Base-by-base conservation (phyloP, 2,329 filamentous ascomycete genomes). In the Stachybotrys chlorohalonatus region DNA sequence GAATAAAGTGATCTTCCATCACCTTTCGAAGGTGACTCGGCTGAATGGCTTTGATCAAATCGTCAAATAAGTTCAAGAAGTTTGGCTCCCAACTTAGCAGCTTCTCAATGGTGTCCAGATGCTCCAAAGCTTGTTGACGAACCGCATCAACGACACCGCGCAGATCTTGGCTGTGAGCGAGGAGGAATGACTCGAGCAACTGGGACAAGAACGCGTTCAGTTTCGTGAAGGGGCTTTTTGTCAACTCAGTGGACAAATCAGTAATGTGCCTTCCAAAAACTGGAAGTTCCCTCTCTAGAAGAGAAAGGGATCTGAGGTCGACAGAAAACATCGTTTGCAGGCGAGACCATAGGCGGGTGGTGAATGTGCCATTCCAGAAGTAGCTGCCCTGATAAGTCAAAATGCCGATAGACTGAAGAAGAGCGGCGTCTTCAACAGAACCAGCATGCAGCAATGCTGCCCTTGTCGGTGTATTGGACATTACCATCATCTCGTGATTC, bases 261-360 rank as follows among this genome's bases (percentile, higher is more conserved):
- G 78, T 70, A 31, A 87, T 61, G 54, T 82, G 77, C 49, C 75
- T 75, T 9, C 81, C 82, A 56, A 89, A 71, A 3, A 80, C 72
- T 8, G 83, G 82, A 52, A 89, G 70, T 63, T 90, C 87, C 1
- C 75, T 73, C 66, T 88, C 84, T 0, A 90, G 73, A 16, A 86
- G 74, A 49, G 80, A 75, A 51, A 90, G 70, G 47, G 83, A 81
- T 49, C 77, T 77, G 46, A 90, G 70, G 49, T 73, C 79, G 0
- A 85, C 81, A 30, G 76, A 72, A 11, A 71, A 70, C 16, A 84
- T 67, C 1, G 67, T 70, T 52, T 78, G 72, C 50, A 87, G 68
- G 59, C 79, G 84, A 13, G 73, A 71, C 60, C 89, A 71, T 4
- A 89, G 63, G 1, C 77, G 76, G 15, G 64, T 59, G 3, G 67